Evolutionary conservation across 2,329 filamentous ascomycete genomes (phyloP), one percentile per base, ranked within the genome.

Genomic region (Talaromyces sp.): DNA sequence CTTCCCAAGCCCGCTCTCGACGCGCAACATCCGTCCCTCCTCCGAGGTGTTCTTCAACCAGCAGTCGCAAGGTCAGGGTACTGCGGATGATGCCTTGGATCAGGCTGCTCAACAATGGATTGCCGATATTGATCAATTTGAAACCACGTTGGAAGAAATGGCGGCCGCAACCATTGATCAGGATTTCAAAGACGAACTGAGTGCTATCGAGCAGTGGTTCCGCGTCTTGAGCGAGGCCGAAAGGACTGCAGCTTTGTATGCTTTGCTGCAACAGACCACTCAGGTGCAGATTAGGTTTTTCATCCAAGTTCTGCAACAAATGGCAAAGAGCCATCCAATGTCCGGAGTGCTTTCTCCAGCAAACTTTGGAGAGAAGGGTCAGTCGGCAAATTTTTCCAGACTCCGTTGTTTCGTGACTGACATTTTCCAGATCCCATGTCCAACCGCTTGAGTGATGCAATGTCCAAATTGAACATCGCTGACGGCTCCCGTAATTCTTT

Each of bases 161-260:
- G 95, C 95, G 50, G 93, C 94, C 37, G 95, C 95, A 33, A 98
- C 95, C n/a, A 84, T 98, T 63, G 95, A 99, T 76, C 95, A 99
- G 82, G 95, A 99, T 76, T 99, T 99, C 84, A 99, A 99, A 82
- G 95, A 98, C 79, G 95, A 99, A 80, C 86, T 99, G 67, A 97
- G 93, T 76, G 95, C 95, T 71, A 99, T 99, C 75, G 95, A 99
- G 81, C 95, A 99, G 83, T 99, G 95, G 95, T 99, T 99, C 80
- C 90, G 93, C 68, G 95, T 99, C 62, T 83, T 99, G 69, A 98
- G 94, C 75, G 95, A 98, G 81, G 93, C 95, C 33, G 95, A 99
- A 81, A 87, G 95, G 68, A 99, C 95, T 22, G 95, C 95, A 68
- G 95, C 95, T 58, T 82, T 98, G 66, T 99, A 99, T 78, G 94